A percentile compares a stretch with the other conserved stretches of the same genome.
phyloP scores from a whole-genome alignment of 805 yeast species.

The Barnettozyma siamensis region DNA sequence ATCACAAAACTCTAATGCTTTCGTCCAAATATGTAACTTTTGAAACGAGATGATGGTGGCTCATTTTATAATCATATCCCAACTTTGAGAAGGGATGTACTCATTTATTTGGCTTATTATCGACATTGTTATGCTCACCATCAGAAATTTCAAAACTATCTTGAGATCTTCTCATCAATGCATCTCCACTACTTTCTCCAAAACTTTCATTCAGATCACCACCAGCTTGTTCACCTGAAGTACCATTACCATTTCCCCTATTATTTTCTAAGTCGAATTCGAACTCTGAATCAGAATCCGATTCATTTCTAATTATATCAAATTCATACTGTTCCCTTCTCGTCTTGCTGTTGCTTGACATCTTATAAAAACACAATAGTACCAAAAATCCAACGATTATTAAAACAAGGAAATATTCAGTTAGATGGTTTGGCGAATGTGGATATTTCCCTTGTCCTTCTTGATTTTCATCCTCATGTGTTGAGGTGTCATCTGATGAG shows the following conservation, averaged over 20 bases:
- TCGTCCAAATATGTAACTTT: no score
- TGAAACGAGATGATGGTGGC: no score
- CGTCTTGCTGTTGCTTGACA: constrained; percentile 37
- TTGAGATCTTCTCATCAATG: constrained; percentile 4
- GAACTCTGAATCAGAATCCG: constrained; percentile 67
- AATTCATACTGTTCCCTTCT: constrained; percentile 32
- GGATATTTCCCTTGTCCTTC: constrained; percentile 32
- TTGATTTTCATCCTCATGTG: constrained; percentile 12
- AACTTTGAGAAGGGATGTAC: no score
- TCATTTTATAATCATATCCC: no score
- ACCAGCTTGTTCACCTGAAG: not conserved
- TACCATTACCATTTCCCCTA: constrained; percentile 38
- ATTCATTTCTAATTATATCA: constrained; percentile 43
- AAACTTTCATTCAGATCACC: constrained; percentile 9
- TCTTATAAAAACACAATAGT: constrained; percentile 37
- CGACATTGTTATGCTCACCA: constrained; percentile 13
- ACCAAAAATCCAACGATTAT: constrained; percentile 53
- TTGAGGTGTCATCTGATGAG: constrained; percentile 3
- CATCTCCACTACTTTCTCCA: constrained; percentile 3
- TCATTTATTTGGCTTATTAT: no score
- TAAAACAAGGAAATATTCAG: constrained; percentile 56
- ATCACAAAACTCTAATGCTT: no score
- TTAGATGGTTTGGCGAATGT: constrained; percentile 40
- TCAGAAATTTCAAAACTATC: constrained; percentile 22
- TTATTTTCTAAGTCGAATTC: constrained; percentile 28